Conservation (phyloP, 768 basidiomycete species). For the Fibroporia radiculosa region DNA sequence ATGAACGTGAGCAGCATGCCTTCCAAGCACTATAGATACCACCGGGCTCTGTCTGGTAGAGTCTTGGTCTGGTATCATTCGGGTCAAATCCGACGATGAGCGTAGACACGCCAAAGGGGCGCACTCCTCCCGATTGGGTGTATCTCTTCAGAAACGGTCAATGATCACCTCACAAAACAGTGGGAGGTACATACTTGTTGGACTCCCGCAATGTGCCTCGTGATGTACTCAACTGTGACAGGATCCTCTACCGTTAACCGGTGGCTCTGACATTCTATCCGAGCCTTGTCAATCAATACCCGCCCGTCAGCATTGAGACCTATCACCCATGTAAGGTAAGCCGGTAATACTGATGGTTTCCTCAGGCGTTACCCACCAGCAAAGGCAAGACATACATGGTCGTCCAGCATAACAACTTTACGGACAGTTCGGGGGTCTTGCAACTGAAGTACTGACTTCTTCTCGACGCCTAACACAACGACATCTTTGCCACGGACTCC, state of each 20-base stretch:
- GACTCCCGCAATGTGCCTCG: constrained; percentile 95
- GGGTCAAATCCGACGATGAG: constrained; percentile 97
- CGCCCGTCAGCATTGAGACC: constrained; percentile 97
- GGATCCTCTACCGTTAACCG: constrained; percentile 97
- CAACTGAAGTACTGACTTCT: constrained; percentile 95
- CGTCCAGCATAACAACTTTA: constrained; percentile 98
- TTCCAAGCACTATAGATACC: constrained; percentile 99
- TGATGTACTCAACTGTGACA: constrained; percentile 97
- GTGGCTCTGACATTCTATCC: constrained; percentile 96
- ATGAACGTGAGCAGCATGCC: too few species aligned
- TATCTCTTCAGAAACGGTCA: constrained; percentile 54
- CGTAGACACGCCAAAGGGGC: constrained; percentile 97
- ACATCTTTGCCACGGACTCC: constrained; percentile 93
- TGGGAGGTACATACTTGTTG: constrained; percentile 65
- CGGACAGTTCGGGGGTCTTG: constrained; percentile 97
- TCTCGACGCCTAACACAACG: constrained; percentile 96
- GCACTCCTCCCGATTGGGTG: constrained; percentile 97
- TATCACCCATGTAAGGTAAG: constrained; percentile 25
- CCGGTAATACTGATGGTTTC: not conserved
- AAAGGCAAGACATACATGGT: constrained; percentile 95
- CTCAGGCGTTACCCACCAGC: constrained; percentile 50
- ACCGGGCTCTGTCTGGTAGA: constrained; percentile 97
- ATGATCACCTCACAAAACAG: not conserved
- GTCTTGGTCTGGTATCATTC: constrained; percentile 73
- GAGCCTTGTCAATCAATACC: constrained; percentile 95